These are phyloP conservation scores for Erythrophleum ivorense DNA, from an alignment of 331 rosid species.

Conservation along the genomic window DNA sequence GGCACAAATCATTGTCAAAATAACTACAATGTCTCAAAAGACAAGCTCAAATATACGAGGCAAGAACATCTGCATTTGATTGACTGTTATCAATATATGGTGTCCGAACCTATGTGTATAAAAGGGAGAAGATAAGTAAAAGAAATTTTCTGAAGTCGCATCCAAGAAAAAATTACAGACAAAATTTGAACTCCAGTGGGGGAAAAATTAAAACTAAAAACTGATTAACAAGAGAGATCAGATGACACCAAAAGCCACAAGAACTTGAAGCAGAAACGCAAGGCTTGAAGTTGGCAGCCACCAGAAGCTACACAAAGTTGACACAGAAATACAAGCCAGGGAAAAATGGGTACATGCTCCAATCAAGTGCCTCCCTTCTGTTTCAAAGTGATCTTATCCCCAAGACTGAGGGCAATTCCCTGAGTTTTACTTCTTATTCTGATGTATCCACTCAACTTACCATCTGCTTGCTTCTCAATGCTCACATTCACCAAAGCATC, in stretches of 20 bases:
- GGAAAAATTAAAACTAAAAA: not conserved
- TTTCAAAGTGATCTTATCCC: conserved; percentile 98
- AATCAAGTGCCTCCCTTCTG: conserved; percentile 84
- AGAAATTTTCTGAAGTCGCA: conserved; percentile 34
- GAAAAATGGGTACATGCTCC: conserved; percentile 32
- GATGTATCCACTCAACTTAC: conserved; percentile 93
- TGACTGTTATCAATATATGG: conserved; percentile 43
- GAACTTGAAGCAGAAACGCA: conserved; percentile 36
- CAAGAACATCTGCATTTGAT: conserved; percentile 40
- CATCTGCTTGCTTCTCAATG: conserved; percentile 86
- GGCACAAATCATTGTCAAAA: conserved; percentile 13
- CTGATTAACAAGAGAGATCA: conserved; percentile 4
- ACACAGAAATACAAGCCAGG: conserved; percentile 34
- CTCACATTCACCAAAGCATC: conserved; percentile 98
- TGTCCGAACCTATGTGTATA: conserved; percentile 43
- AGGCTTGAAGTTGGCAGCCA: conserved; percentile 44
- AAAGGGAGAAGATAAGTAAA: conserved; percentile 40
- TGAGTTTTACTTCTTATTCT: conserved; percentile 99
- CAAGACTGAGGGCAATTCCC: conserved; percentile 98
- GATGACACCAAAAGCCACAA: conserved; percentile 44
- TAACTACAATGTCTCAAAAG: conserved; percentile 15
- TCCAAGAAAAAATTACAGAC: conserved; percentile 45
- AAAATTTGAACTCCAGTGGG: conserved; percentile 48
- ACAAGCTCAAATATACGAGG: conserved; percentile 3
- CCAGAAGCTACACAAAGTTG: conserved; percentile 50